phyloP scores from a whole-genome alignment of 805 yeast genomes.

The Kazachstania kunashirensis region DNA sequence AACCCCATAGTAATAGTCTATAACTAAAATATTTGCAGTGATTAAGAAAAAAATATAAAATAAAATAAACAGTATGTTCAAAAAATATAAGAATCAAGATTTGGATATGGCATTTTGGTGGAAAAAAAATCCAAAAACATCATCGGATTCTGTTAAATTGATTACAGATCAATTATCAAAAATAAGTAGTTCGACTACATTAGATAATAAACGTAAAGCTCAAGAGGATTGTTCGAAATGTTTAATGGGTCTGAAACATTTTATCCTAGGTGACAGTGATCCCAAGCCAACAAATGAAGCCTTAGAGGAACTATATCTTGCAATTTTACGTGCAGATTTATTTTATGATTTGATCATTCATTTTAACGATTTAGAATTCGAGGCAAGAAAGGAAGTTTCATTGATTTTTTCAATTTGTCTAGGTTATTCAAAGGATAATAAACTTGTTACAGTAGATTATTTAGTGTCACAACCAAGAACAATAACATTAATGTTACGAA shows the following conservation, averaged over 20 bases:
- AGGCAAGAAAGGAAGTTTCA: conserved; percentile 76
- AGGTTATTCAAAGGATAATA: conserved; percentile 64
- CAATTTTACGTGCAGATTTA: conserved; percentile 63
- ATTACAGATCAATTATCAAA: conserved; percentile 65
- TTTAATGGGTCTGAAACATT: conserved; percentile 52
- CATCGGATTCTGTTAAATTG: conserved; percentile 69
- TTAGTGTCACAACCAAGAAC: conserved; percentile 58
- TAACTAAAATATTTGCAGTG: no score
- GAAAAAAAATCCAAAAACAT: conserved; percentile 83
- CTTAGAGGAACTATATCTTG: conserved; percentile 67
- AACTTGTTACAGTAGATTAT: conserved; percentile 84
- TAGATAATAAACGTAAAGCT: conserved; percentile 33
- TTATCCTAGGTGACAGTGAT: conserved; percentile 54
- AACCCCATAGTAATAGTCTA: no score
- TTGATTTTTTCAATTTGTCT: conserved; percentile 65
- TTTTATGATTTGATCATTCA: conserved; percentile 51
- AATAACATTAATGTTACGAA: conserved; percentile 49
- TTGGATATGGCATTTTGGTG: conserved; percentile 75
- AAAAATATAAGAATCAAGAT: conserved; percentile 25
- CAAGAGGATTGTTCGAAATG: conserved; percentile 69
- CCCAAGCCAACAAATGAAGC: conserved; percentile 55
- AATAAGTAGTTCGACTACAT: conserved; percentile 35
- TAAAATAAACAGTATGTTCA: conserved; percentile 19
- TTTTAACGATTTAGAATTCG: conserved; percentile 70
- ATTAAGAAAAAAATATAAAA: no score